Evolutionary conservation across 495 filamentous ascomycete species (phyloP).

Genomic region (Hypoxylon lienhwacheense): DNA sequence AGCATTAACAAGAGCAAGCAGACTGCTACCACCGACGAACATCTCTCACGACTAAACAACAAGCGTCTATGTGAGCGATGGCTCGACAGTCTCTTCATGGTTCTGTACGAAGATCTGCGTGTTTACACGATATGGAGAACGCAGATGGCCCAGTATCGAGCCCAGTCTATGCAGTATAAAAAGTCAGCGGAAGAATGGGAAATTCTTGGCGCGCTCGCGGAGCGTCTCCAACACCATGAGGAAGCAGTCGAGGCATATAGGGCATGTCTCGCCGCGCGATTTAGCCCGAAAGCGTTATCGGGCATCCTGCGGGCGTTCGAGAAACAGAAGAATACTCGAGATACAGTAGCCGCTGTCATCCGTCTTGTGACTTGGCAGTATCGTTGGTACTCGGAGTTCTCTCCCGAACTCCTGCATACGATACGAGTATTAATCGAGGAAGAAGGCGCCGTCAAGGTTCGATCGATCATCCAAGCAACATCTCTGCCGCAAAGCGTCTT

Average conservation of each 20-base stretch:
- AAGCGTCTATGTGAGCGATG: slow-evolving; percentile 96
- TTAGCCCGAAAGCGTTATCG: slow-evolving; percentile 85
- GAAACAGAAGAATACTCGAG: slow-evolving; percentile 71
- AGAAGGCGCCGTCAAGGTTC: slow-evolving; percentile 94
- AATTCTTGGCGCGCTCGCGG: slow-evolving; percentile 89
- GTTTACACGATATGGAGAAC: slow-evolving; percentile 99
- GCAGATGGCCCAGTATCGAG: slow-evolving; percentile 89
- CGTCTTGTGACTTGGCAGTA: slow-evolving; percentile 96
- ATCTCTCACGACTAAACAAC: slow-evolving; percentile 76
- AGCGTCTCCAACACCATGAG: slow-evolving; percentile 83
- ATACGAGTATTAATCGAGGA: slow-evolving; percentile 94
- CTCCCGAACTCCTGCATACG: slow-evolving; percentile 79
- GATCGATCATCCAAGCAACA: slow-evolving; percentile 95
- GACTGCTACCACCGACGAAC: slow-evolving; percentile 52
- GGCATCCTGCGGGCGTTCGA: slow-evolving; percentile 76
- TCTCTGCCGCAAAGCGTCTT: slow-evolving; percentile 89
- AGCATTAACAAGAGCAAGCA: slow-evolving; percentile 25
- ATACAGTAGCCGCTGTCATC: slow-evolving; percentile 78
- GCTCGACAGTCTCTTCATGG: slow-evolving; percentile 99
- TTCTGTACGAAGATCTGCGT: slow-evolving; percentile 94
- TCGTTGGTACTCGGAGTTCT: slow-evolving; percentile 99
- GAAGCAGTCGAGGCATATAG: slow-evolving; percentile 93
- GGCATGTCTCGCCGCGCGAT: slow-evolving; percentile 75
- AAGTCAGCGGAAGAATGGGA: slow-evolving; percentile 98
- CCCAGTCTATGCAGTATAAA: slow-evolving; percentile 88